Base-by-base conservation (phyloP, 2,329 filamentous ascomycete genomes). In the Ilyonectria mors-panacis region DNA sequence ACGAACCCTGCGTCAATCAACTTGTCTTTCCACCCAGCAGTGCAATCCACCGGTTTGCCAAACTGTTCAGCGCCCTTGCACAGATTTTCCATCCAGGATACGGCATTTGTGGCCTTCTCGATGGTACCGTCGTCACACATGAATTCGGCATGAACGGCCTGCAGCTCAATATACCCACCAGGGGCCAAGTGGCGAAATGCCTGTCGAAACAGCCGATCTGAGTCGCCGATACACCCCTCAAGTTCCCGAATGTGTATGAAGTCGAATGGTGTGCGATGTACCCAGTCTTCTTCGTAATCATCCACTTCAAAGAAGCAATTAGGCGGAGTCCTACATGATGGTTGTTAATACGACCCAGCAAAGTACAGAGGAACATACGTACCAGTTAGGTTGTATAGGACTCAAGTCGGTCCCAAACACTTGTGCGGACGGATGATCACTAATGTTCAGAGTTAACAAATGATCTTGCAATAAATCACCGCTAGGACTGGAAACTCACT, bases 361-460 rank as follows among this genome's bases (percentile, higher is more conserved):
- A 30, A n/a, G 9, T 3, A 13, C 39, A 23, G 21, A 7, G 21
- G 21, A 48, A 48, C 17, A 12, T 50, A 6, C 12, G 1, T 61
- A 66, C 63, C 63, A 66, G 23, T 51, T 48, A 15, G 63, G 63
- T 13, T 66, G 63, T n/a, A 66, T 66, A 5, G 63, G 63, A 17
- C 63, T 66, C n/a, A 66, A 15, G 12, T 66, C 63, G 4, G 63
- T 66, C 42, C 63, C 63, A 35, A 66, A 33, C 1, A 66, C 63
- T 35, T 61, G 37, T 10, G 63, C 63, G n/a, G 58, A 66, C 10
- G 63, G 63, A 35, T 66, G 6, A 21, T 61, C 45, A 33, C 63
- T 66, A n/a, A 17, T 50, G 2, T 9, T 4, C n/a, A 15, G 8
- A 19, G 19, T 45, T 45, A 45, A 23, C 4, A 45, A 45, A 21